Base-by-base conservation (phyloP, 129 eudicot species). In the Flaveria linearis region DNA sequence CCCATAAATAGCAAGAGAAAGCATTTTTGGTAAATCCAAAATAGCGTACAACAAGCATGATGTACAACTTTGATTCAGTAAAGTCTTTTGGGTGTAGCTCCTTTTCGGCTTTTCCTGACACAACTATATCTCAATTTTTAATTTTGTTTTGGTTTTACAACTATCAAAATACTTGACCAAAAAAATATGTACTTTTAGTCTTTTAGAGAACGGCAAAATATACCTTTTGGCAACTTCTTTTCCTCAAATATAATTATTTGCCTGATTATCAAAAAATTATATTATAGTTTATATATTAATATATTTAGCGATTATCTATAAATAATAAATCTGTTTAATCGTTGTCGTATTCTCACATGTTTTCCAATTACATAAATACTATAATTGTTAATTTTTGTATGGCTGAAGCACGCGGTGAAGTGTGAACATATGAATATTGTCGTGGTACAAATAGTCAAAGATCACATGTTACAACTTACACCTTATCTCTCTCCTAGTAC, bases 361-460 rank as follows among this genome's bases (percentile, higher is more conserved):
- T 57, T 57, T 57, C 33, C 23, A 57, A 15, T 57, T 57, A 57
- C 25, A 55, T 17, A n/a, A 17, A 55, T 55, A 55, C 2, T 55
- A 17, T 55, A 17, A 9, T 55, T 18, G 26, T 36, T 36, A 36
- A 36, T 0, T 55, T 55, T 55, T 55, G 2, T 55, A 55, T 6
- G 0, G 30, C 9, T 6, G 3, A 13, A 3, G n/a, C 12, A 26
- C 26, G 41, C 39, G 7, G 39, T 23, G 39, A 23, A 11, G 39
- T 11, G 39, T 60, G 66, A 60, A 23, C 36, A 25, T 60, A 2
- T 60, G 36, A 60, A 60, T 60, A 60, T 60, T 20, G 33, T 57
- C 2, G 25, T 57, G 64, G 15, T 22, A 57, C 64, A 23, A 18
- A 57, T 57, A 57, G 64, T 57, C 64, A 57, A 57, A 57, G 64